Conservation (phyloP, 2,329 filamentous ascomycete species). For the Epichloe uncinata region DNA sequence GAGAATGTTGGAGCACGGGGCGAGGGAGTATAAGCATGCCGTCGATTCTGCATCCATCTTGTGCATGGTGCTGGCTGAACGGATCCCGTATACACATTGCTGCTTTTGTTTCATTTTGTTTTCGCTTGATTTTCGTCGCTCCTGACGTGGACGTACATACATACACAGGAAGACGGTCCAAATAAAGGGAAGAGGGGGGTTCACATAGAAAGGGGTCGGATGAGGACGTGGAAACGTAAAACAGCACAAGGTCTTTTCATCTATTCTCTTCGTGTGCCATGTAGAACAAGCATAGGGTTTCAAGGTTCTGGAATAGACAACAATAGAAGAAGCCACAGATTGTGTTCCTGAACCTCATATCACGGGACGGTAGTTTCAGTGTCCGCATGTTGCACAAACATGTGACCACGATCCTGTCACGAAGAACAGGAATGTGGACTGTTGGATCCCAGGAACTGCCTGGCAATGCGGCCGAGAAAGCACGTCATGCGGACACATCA, state of each 20-base stretch:
- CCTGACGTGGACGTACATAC: not conserved
- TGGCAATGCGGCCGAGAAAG: not conserved
- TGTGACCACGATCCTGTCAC: not conserved
- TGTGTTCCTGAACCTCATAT: not conserved
- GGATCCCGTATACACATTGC: not conserved
- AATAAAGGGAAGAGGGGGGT: not conserved
- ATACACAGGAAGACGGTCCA: not conserved
- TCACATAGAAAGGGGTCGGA: not conserved
- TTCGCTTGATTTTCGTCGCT: not conserved
- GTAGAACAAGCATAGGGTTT: not conserved
- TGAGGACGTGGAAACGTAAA: not conserved
- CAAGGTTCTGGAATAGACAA: not conserved
- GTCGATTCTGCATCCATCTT: not conserved
- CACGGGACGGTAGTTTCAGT: not conserved
- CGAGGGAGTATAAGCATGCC: constrained; percentile 2
- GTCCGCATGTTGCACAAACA: not conserved
- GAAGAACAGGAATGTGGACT: not conserved
- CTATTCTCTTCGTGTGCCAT: not conserved
- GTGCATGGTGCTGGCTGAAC: not conserved
- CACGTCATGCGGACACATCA: constrained; percentile 1
- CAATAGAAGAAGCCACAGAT: not conserved
- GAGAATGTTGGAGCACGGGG: not conserved
- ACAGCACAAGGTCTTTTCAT: not conserved
- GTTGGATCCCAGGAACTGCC: too few relatives aligned
- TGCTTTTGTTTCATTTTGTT: constrained; percentile 2